Evolutionary conservation across 2,329 filamentous ascomycete species (phyloP), one percentile per base, ranked within the genome.

Genomic region (Xylaria sp.): DNA sequence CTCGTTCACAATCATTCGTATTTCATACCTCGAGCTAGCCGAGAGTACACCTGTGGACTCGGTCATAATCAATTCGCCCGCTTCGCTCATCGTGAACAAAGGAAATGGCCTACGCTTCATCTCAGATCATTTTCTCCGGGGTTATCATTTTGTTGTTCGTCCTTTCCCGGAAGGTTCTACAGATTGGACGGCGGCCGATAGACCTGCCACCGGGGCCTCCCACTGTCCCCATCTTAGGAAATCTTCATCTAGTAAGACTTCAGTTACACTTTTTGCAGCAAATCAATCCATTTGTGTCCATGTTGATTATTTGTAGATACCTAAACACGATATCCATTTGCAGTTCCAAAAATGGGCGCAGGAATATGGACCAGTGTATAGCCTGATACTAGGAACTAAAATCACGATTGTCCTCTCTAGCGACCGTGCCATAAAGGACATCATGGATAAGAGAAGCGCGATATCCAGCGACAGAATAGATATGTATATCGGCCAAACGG

Each of bases 291-390:
- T 44, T 44, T 18, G 13, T 44, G 15, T 18, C 12, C 13, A 4
- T 44, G 13, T 44, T 44, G 41, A 44, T 44, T 0, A 15, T 18
- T 44, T 44, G 13, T 46, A 81, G 73, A 83, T 86, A 72, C 84
- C 84, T 0, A 74, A 73, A 0, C 62, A 76, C 1, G 74, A 84
- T 51, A 73, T 75, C 0, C 82, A 85, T 66, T 67, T 83, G 0
- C 82, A 86, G 61, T 85, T 86, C 54, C 74, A 83, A 39, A 82
- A 84, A 70, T 87, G 86, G 86, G 83, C 85, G 0, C 70, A 82
- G 8, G 78, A 86, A 71, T 87, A 87, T 58, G 64, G 70, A 1
- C 83, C 84, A 0, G 73, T 88, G 0, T 87, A 84, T 73, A 83
- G 80, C 0, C 75, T 87, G 1, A 84, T 86, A 0, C 76, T 87